A percentile compares a stretch with the other conserved stretches of the same genome.
Conservation (phyloP, 768 basidiomycete species). For the Leccinum barrowsii region DNA sequence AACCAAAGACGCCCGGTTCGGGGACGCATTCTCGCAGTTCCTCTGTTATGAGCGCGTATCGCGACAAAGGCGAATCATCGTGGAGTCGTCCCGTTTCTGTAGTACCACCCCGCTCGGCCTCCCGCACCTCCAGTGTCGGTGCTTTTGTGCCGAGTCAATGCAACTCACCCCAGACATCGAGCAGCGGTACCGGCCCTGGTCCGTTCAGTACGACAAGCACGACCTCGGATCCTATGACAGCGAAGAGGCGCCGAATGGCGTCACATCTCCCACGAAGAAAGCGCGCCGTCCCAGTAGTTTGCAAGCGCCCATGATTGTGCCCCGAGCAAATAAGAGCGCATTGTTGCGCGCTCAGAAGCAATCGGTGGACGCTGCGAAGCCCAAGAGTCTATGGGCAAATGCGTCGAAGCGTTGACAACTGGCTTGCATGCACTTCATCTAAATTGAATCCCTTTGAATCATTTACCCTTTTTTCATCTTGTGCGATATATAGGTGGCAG, state of each 20-base stretch:
- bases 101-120: slow-evolving; percentile 39
- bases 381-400: slow-evolving; percentile 33
- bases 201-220: slow-evolving; percentile 28
- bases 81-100: slow-evolving; percentile 19
- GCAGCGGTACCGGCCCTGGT: slow-evolving; percentile 23
- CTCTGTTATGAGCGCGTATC: slow-evolving; percentile 35
- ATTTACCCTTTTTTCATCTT: slow-evolving; percentile 9
- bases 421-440: background rate
- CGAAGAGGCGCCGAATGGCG: slow-evolving; percentile 17
- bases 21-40: slow-evolving; percentile 39
- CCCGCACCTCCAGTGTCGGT: slow-evolving; percentile 34
- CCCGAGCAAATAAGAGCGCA: slow-evolving; percentile 74
- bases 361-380: slow-evolving; percentile 34
- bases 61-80: slow-evolving; percentile 12
- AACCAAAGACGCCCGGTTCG: slow-evolving; percentile 39
- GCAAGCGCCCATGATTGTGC: slow-evolving; percentile 57
- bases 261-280: slow-evolving; percentile 26
- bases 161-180: slow-evolving; percentile 26
- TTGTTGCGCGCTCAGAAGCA: slow-evolving; percentile 66
- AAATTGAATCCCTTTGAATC: slow-evolving; percentile 9
- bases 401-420: slow-evolving; percentile 24
- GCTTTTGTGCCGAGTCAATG: slow-evolving; percentile 17
- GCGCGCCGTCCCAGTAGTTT: slow-evolving; percentile 55
- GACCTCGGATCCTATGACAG: slow-evolving; percentile 23
- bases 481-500: slow-evolving; percentile 18